phyloP scores from a whole-genome alignment of 1,284 basidiomycete species.

The Heterobasidion parviporum region DNA sequence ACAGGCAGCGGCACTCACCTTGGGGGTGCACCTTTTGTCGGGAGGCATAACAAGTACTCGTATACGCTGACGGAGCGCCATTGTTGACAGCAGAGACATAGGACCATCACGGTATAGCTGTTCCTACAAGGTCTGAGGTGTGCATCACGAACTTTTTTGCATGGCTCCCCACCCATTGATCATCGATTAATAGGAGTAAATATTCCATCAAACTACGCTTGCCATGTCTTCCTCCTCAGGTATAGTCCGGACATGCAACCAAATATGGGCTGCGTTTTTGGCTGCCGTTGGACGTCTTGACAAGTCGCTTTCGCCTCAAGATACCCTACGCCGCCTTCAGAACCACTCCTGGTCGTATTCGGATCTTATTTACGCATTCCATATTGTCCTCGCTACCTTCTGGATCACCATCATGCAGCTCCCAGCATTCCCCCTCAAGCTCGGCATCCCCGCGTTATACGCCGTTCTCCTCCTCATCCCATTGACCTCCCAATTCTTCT shows the following conservation, averaged over 20 bases:
- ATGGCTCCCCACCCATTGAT: not conserved
- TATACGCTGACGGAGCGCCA: too few species aligned
- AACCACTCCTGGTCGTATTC: conserved; percentile 51
- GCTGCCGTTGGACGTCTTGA: conserved; percentile 64
- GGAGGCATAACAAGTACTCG: too few species aligned
- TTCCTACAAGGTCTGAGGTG: too few species aligned
- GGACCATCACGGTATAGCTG: too few species aligned
- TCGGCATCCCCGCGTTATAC: conserved; percentile 76
- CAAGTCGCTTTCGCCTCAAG: conserved; percentile 64
- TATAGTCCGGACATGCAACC: conserved; percentile 14
- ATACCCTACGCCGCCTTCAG: conserved; percentile 58
- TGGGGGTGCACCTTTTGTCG: too few species aligned
- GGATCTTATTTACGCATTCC: conserved; percentile 60
- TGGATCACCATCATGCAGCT: conserved; percentile 74
- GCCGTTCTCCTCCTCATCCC: conserved; percentile 69
- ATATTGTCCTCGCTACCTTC: conserved; percentile 60
- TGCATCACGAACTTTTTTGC: too few species aligned
- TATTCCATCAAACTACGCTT: not conserved
- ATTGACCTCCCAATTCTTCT: conserved; percentile 86
- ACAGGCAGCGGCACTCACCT: too few species aligned
- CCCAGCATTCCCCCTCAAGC: conserved; percentile 69
- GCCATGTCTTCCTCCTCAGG: conserved; percentile 6
- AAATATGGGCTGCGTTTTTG: conserved; percentile 41
- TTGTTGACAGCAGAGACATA: too few species aligned
- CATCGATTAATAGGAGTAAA: not conserved